Evolutionary conservation across 441 rosid genomes (phyloP).

Genomic region (Jatropha podagrica): DNA sequence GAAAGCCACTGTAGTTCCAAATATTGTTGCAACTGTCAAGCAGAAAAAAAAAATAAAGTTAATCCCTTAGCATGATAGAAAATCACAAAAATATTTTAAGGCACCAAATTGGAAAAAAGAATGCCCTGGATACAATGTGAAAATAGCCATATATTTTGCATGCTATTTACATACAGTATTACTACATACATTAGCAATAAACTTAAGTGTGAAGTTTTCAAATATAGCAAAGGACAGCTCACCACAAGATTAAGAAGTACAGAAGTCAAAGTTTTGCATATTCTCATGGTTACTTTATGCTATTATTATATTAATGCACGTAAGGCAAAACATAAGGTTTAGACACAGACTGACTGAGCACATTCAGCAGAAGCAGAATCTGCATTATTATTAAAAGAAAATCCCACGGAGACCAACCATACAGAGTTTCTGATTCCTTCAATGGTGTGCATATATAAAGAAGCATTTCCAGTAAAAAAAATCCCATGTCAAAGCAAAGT

Average conservation of each 20-base stretch:
- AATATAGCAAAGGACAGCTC: background rate
- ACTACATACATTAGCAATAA: background rate
- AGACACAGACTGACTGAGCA: slow-evolving; percentile 2
- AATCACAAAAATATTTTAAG: background rate
- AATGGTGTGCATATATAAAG: background rate
- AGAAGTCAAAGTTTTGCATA: background rate
- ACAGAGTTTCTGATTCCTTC: background rate
- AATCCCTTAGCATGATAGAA: background rate
- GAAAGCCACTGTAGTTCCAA: slow-evolving; percentile 72
- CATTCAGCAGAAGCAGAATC: background rate
- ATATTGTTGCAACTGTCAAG: slow-evolving; percentile 59
- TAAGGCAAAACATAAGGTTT: background rate
- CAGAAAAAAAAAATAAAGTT: slow-evolving; percentile 17
- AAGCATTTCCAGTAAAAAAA: background rate
- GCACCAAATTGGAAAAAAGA: background rate
- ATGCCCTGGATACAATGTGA: background rate
- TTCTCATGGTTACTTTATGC: background rate
- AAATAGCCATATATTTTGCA: background rate
- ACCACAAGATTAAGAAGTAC: background rate
- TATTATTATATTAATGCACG: background rate
- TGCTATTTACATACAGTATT: background rate
- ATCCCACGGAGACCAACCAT: background rate
- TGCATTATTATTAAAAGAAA: background rate
- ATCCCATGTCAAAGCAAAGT: background rate
- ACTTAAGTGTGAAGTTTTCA: background rate